A percentile compares a stretch with the other conserved stretches of the same genome.
phyloP scores from a whole-genome alignment of 2,329 filamentous ascomycete species.

The Hymenoscyphus fructigenus region DNA sequence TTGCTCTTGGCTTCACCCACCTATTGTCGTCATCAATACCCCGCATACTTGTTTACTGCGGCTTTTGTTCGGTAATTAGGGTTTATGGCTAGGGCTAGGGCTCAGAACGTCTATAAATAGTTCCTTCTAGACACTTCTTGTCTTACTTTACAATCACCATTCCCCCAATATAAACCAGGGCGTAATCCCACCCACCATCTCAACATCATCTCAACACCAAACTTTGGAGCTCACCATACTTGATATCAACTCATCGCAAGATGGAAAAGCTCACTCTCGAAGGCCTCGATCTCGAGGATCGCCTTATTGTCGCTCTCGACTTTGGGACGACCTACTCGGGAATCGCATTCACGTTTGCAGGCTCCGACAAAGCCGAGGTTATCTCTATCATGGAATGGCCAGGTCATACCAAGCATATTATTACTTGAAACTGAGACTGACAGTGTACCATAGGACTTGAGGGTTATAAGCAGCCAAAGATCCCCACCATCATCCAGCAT shows the following conservation, averaged over 20 bases:
- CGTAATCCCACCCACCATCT: too few relatives aligned
- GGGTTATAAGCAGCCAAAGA: conserved; percentile 16
- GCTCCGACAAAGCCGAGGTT: conserved; percentile 1
- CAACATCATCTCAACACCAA: not conserved
- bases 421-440: not conserved
- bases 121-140: too few relatives aligned
- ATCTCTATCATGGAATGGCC: conserved; percentile 21
- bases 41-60: too few relatives aligned
- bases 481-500: conserved; percentile 20
- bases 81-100: too few relatives aligned
- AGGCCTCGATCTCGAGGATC: conserved; percentile 13
- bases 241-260: not conserved
- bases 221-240: not conserved
- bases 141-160: too few relatives aligned
- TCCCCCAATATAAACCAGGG: too few relatives aligned
- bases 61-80: too few relatives aligned
- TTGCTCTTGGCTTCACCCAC: too few relatives aligned
- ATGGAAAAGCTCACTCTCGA: not conserved
- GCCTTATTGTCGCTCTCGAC: conserved; percentile 23
- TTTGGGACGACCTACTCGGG: conserved; percentile 28
- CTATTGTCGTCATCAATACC: too few relatives aligned
- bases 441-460: conserved; percentile 9
- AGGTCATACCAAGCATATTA: conserved; percentile 11
- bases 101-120: not conserved
- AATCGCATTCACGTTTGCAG: conserved; percentile 19